These are phyloP conservation scores for Kockovaella imperatae DNA, from an alignment of 768 basidiomycete genomes.

Conservation along the genomic window DNA sequence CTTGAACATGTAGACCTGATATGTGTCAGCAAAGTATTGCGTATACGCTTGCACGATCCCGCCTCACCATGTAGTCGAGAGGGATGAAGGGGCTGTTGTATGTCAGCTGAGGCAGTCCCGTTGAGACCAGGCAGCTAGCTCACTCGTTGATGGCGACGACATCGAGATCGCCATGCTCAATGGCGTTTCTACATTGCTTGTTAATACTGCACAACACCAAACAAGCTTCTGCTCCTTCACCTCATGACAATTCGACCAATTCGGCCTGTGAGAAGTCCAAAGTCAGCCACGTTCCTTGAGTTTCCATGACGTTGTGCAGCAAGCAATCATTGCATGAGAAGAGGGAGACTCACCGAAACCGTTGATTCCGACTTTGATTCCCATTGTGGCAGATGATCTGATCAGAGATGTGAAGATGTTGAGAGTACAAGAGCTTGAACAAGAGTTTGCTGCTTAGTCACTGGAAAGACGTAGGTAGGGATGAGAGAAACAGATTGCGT, in stretches of 20 bases:
- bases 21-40: neutral
- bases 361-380: slow-evolving; percentile 92
- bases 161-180: slow-evolving; percentile 64
- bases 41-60: neutral
- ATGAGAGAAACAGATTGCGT: too few relatives aligned
- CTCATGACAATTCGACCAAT: slow-evolving; percentile 92
- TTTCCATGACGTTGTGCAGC: neutral
- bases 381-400: too few relatives aligned
- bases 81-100: slow-evolving; percentile 83
- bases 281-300: neutral
- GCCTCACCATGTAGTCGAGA: slow-evolving; percentile 82
- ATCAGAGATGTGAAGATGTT: neutral
- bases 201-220: neutral
- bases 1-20: slow-evolving; percentile 42
- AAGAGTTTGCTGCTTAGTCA: too few relatives aligned
- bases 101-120: slow-evolving; percentile 6
- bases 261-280: slow-evolving; percentile 60
- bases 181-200: slow-evolving; percentile 62
- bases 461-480: too few relatives aligned
- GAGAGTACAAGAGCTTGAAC: neutral
- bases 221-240: slow-evolving; percentile 1
- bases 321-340: neutral
- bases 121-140: slow-evolving; percentile 35
- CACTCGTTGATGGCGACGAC: slow-evolving; percentile 93
- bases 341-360: slow-evolving; percentile 55